Conservation (phyloP, 768 basidiomycete species). For the Lactarius psammicola region DNA sequence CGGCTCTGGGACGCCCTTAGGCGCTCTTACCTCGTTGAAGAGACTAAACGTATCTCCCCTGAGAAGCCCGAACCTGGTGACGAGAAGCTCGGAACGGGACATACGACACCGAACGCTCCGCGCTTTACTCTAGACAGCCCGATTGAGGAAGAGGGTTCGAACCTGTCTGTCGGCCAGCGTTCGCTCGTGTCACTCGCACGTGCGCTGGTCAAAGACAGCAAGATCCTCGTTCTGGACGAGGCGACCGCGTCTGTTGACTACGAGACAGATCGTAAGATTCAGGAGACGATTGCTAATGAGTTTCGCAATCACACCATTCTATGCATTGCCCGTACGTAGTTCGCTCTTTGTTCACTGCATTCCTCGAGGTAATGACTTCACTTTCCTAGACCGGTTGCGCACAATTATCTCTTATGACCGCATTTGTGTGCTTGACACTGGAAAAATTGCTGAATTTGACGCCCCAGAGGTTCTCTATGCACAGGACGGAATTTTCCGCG, state of each 20-base stretch:
- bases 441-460: conserved; percentile 82
- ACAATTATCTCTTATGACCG: conserved; percentile 89
- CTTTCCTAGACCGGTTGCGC: conserved; percentile 62
- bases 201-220: conserved; percentile 82
- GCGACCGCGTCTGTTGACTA: conserved; percentile 88
- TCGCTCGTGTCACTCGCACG: conserved; percentile 85
- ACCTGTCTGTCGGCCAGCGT: conserved; percentile 78
- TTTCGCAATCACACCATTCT: conserved; percentile 83
- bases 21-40: conserved; percentile 78
- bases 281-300: conserved; percentile 81
- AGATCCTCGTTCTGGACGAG: conserved; percentile 86
- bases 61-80: conserved; percentile 34
- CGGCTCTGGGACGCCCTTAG: conserved; percentile 87
- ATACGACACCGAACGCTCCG: conserved; percentile 8
- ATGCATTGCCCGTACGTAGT: conserved; percentile 75
- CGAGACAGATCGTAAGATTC: conserved; percentile 88
- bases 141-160: conserved; percentile 84
- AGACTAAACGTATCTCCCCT: conserved; percentile 32
- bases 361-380: neutral
- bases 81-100: conserved; percentile 37
- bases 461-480: conserved; percentile 65
- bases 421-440: conserved; percentile 84
- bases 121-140: conserved; percentile 80
- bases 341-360: no score
- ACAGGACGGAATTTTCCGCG: conserved; percentile 67